These are phyloP conservation scores for Rhodosporidiobolus odoratus DNA, from an alignment of 768 basidiomycete species.

Conservation along the genomic window DNA sequence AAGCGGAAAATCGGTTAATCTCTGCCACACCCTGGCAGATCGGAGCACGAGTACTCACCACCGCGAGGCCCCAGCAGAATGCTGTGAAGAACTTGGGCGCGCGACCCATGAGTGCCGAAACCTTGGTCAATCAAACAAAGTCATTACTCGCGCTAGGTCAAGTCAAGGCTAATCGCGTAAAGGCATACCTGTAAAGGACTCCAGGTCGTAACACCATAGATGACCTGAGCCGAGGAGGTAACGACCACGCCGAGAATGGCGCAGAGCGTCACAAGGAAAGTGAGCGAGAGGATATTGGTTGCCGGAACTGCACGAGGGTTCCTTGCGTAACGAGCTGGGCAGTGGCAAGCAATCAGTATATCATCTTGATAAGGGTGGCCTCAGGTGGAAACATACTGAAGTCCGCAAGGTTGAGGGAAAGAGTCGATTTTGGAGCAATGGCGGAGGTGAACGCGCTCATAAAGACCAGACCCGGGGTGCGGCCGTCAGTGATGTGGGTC, in stretches of 20 bases:
- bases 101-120: constrained; percentile 37
- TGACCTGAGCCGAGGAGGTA: constrained; percentile 29
- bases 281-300: constrained; percentile 41
- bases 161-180: background rate
- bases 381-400: too few relatives aligned
- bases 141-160: background rate
- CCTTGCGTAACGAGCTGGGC: constrained; percentile 36
- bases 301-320: constrained; percentile 28
- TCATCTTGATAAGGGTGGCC: too few relatives aligned
- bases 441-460: constrained; percentile 31
- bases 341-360: too few relatives aligned
- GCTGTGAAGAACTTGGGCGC: constrained; percentile 41
- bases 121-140: background rate
- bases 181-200: constrained; percentile 20
- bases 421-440: constrained; percentile 30
- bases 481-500: constrained; percentile 15
- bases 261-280: constrained; percentile 28
- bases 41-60: too few relatives aligned
- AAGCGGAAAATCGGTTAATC: too few relatives aligned
- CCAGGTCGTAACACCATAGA: constrained; percentile 34
- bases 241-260: constrained; percentile 35
- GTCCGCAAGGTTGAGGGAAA: constrained; percentile 36
- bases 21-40: too few relatives aligned
- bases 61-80: constrained; percentile 15
- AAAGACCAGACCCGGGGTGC: constrained; percentile 26